A percentile compares a stretch with the other conserved stretches of the same genome.
phyloP scores from a whole-genome alignment of 345 rosid species.

The Corchorus capsularis region DNA sequence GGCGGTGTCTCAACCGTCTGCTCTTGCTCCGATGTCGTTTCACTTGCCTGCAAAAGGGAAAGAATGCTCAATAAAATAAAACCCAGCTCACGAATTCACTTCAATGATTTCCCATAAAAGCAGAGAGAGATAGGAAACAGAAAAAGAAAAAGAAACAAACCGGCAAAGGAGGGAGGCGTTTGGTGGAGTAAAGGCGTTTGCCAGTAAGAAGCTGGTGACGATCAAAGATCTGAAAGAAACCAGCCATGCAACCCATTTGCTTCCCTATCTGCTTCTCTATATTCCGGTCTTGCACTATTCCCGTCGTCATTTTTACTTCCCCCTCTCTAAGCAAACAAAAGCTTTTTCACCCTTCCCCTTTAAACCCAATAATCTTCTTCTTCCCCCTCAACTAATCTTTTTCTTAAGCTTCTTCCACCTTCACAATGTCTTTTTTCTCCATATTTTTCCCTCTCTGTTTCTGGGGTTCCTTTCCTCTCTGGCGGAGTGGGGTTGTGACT shows the following conservation, averaged over 20 bases:
- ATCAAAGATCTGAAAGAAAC: conserved; percentile 93
- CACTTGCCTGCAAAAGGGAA: conserved; percentile 31
- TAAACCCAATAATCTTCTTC: background rate
- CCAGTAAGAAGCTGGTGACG: conserved; percentile 70
- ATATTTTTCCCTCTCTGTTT: conserved; percentile 10
- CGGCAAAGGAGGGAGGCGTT: conserved; percentile 57
- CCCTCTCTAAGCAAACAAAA: background rate
- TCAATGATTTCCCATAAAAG: background rate
- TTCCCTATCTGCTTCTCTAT: conserved; percentile 66
- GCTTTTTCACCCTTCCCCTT: background rate
- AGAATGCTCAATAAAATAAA: background rate
- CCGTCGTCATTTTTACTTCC: conserved; percentile 33
- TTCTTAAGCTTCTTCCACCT: background rate
- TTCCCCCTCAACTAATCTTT: background rate
- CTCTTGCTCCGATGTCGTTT: conserved; percentile 39
- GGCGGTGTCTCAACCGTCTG: conserved; percentile 33
- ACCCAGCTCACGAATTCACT: background rate
- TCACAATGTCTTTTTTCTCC: background rate
- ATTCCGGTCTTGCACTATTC: conserved; percentile 50
- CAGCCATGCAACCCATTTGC: conserved; percentile 96
- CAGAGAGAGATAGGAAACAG: too few relatives aligned
- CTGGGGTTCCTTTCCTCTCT: conserved; percentile 7
- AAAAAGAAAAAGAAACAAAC: conserved; percentile 17
- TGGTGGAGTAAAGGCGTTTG: conserved; percentile 59
- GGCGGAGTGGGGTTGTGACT: conserved; percentile 9